These are phyloP conservation scores for Microcyclospora pomicola DNA, from an alignment of 2,329 filamentous ascomycete genomes.

Conservation along the genomic window DNA sequence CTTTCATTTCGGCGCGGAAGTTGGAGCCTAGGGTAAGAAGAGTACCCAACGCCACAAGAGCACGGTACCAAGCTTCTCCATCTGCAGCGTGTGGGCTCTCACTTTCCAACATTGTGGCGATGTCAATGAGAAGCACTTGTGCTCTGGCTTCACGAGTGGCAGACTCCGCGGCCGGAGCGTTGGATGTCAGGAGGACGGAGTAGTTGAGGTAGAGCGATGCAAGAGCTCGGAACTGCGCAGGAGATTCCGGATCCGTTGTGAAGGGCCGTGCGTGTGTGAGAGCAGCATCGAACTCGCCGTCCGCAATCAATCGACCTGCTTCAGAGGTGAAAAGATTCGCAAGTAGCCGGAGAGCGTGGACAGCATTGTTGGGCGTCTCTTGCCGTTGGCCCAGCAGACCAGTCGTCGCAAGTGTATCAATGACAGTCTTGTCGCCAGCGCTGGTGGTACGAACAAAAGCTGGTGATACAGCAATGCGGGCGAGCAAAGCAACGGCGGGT, in stretches of 20 bases:
- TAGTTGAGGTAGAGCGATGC: slow-evolving; percentile 78
- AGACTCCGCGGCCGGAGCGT: slow-evolving; percentile 15
- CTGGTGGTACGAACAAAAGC: slow-evolving; percentile 47
- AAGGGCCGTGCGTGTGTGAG: slow-evolving; percentile 51
- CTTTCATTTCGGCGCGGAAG: slow-evolving; percentile 44
- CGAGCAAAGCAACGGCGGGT: slow-evolving; percentile 72
- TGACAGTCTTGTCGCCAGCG: slow-evolving; percentile 36
- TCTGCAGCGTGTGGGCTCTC: slow-evolving; percentile 46
- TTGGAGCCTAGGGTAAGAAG: slow-evolving; percentile 49
- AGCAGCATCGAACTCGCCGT: slow-evolving; percentile 45
- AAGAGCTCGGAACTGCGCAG: slow-evolving; percentile 66
- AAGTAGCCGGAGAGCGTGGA: slow-evolving; percentile 72
- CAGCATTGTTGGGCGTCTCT: slow-evolving; percentile 59
- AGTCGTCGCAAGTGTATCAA: slow-evolving; percentile 46
- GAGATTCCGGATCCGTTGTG: slow-evolving; percentile 34
- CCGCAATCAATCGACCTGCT: slow-evolving; percentile 49
- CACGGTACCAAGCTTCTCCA: slow-evolving; percentile 69
- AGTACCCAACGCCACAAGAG: slow-evolving; percentile 72
- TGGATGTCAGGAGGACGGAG: slow-evolving; percentile 51
- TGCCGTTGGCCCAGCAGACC: slow-evolving; percentile 44
- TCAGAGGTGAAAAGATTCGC: slow-evolving; percentile 71
- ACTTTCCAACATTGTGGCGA: slow-evolving; percentile 19
- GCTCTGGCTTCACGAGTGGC: slow-evolving; percentile 19
- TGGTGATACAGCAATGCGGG: slow-evolving; percentile 60
- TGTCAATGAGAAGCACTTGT: slow-evolving; percentile 18